A percentile compares a stretch with the other conserved stretches of the same genome.
Evolutionary conservation across 805 yeast species (phyloP).

Genomic region (Saccharomycopsis javanensis): DNA sequence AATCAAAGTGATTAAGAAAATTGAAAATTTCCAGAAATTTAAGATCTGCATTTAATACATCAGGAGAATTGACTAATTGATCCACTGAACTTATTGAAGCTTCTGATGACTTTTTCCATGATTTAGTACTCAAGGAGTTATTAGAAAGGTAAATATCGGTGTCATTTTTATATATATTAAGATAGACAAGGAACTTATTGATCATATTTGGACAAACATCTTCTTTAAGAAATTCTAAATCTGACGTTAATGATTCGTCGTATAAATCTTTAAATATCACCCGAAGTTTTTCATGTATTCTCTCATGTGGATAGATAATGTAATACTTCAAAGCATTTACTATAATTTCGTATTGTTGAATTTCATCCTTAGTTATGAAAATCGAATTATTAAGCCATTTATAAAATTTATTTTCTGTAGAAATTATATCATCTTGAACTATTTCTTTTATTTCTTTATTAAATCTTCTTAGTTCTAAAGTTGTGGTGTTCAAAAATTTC

Average conservation of each 20-base stretch:
- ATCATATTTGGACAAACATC: background rate
- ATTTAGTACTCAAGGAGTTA: slow-evolving; percentile 13
- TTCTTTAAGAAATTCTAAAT: background rate
- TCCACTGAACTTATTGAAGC: slow-evolving; percentile 4
- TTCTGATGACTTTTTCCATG: background rate
- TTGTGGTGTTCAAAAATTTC: slow-evolving; percentile 19
- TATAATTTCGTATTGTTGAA: slow-evolving; percentile 20
- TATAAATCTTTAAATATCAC: slow-evolving; percentile 17
- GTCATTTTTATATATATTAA: slow-evolving; percentile 19
- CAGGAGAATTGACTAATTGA: slow-evolving; percentile 3
- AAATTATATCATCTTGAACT: slow-evolving; percentile 1
- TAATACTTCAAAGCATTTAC: slow-evolving; percentile 25
- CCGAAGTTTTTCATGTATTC: slow-evolving; percentile 19
- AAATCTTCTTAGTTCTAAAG: slow-evolving; percentile 22
- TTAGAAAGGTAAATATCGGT: slow-evolving; percentile 25
- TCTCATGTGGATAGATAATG: slow-evolving; percentile 27
- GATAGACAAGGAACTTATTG: slow-evolving; percentile 16
- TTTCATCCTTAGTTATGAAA: slow-evolving; percentile 20
- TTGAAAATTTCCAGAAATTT: background rate
- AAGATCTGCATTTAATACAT: background rate
- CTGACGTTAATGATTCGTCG: background rate
- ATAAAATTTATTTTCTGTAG: slow-evolving; percentile 11
- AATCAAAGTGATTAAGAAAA: background rate
- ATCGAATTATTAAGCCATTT: slow-evolving; percentile 20
- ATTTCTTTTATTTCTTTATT: slow-evolving; percentile 16